These are phyloP conservation scores for Fraxinus sp. DNA, from an alignment of 305 asterid species.

Conservation along the genomic window DNA sequence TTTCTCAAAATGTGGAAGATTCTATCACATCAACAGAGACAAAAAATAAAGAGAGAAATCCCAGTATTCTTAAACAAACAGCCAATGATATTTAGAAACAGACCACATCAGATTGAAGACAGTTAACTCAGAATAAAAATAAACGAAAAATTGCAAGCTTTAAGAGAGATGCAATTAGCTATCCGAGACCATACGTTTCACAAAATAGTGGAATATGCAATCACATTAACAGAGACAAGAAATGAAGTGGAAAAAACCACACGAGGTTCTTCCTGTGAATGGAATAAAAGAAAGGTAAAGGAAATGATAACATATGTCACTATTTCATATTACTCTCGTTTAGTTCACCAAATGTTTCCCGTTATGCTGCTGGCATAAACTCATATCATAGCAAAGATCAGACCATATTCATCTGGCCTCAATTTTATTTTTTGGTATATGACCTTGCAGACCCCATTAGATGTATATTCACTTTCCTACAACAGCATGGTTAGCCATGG, in stretches of 20 bases:
- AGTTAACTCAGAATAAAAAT: not conserved
- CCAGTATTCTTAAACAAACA: conserved; percentile 10
- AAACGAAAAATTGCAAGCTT: not conserved
- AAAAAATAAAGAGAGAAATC: not conserved
- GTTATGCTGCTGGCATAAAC: not conserved
- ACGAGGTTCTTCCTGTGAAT: not conserved
- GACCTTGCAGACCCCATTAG: not conserved
- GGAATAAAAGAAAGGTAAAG: not conserved
- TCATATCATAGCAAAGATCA: not conserved
- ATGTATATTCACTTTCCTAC: not conserved
- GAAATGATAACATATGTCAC: not conserved
- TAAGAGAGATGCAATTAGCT: not conserved
- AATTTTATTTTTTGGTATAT: not conserved
- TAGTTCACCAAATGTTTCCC: not conserved
- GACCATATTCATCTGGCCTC: not conserved
- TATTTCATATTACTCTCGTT: not conserved
- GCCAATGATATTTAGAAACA: not conserved
- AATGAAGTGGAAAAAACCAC: not conserved
- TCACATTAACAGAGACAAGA: not conserved
- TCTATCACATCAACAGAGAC: not conserved
- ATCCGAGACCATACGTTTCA: not conserved
- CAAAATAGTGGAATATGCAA: not conserved
- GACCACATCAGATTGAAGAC: not conserved
- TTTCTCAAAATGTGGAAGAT: not conserved
- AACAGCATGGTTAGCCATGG: not conserved